Conservation (phyloP, 169 alveolate species). For the Theileria equi region DNA sequence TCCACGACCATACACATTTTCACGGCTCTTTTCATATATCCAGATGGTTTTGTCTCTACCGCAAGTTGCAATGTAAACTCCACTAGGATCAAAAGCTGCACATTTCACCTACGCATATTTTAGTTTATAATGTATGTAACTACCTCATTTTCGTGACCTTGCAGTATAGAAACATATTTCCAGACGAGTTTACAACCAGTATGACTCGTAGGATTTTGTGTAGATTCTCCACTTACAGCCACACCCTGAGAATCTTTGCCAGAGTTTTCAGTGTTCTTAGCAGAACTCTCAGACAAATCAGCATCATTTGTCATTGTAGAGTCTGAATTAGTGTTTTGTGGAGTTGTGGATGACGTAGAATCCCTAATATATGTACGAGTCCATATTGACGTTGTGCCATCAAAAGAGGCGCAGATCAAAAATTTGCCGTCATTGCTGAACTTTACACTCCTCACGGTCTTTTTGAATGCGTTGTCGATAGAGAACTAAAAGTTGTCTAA, state of each 20-base stretch:
- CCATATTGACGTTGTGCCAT: conserved; percentile 64
- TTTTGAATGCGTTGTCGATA: conserved; percentile 66
- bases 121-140: not conserved
- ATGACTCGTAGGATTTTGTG: conserved; percentile 24
- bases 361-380: not conserved
- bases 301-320: not conserved
- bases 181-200: no score
- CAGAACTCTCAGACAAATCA: not conserved
- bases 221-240: conserved; percentile 43
- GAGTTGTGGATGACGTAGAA: not conserved
- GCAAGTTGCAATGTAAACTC: conserved; percentile 70
- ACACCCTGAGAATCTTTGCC: no score
- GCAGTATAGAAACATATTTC: conserved; percentile 60
- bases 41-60: conserved; percentile 76
- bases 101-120: conserved; percentile 56
- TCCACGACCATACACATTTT: not conserved
- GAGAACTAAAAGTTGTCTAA: conserved; percentile 20
- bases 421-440: conserved; percentile 69
- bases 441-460: conserved; percentile 67
- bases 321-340: not conserved
- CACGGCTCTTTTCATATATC: conserved; percentile 60
- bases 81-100: conserved; percentile 66
- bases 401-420: conserved; percentile 73
- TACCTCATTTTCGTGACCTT: conserved; percentile 78
- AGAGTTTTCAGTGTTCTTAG: not conserved